Percentiles rank a stretch among this genome's conserved stretches.
phyloP scores from a whole-genome alignment of 2,329 filamentous ascomycete genomes.

The Colletotrichum aenigma region DNA sequence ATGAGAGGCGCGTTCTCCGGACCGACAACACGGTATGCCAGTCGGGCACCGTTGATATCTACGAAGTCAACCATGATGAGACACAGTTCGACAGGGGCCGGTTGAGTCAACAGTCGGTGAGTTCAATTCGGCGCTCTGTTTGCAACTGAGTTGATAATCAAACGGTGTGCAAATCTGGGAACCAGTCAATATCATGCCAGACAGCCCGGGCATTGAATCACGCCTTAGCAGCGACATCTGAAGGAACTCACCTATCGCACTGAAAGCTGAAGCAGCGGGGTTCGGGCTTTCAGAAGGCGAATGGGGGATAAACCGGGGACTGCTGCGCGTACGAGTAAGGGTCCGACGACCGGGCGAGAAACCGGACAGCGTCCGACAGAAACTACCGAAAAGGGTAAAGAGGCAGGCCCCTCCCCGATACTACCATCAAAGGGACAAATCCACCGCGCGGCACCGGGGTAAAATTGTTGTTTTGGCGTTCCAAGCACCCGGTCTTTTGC shows the following conservation, averaged over 20 bases:
- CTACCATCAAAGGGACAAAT: background rate
- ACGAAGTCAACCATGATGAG: conserved; percentile 25
- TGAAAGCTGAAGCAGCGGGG: background rate
- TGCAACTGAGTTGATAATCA: rapidly evolving
- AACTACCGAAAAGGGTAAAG: conserved; percentile 2
- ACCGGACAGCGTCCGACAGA: background rate
- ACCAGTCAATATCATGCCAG: background rate
- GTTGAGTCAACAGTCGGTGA: background rate
- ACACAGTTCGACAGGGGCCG: rapidly evolving
- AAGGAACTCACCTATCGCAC: background rate
- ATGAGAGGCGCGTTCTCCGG: conserved; percentile 33
- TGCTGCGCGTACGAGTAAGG: background rate
- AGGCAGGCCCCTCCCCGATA: conserved; percentile 10
- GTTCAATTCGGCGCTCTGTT: background rate
- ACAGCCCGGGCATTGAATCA: background rate
- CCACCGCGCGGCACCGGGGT: background rate
- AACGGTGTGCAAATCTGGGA: background rate
- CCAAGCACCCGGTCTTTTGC: background rate
- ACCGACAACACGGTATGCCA: conserved; percentile 35
- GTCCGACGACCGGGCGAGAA: background rate
- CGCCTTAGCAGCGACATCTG: background rate
- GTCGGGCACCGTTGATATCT: conserved; percentile 34
- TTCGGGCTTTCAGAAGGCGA: background rate
- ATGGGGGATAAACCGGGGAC: background rate
- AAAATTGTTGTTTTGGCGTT: background rate